Percentiles rank a stretch among this genome's conserved stretches.
These are phyloP conservation scores for Polyporus arcularius DNA, from an alignment of 768 basidiomycete genomes.

Conservation along the genomic window DNA sequence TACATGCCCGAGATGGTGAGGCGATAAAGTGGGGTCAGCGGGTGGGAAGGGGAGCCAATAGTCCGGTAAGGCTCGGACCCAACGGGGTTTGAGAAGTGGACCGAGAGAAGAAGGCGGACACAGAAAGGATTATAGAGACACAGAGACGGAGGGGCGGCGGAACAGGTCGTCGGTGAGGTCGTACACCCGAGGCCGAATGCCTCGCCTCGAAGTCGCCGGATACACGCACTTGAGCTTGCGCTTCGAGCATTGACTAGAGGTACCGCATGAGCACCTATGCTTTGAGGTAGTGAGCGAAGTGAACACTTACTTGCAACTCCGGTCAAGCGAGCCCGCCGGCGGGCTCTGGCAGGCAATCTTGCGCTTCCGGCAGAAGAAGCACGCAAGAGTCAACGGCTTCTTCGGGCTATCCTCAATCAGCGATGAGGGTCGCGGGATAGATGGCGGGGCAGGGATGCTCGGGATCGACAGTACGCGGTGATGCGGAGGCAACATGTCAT, in stretches of 20 bases:
- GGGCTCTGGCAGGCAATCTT: constrained; percentile 42
- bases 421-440: constrained; percentile 19
- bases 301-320: constrained; percentile 37
- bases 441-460: constrained; percentile 13
- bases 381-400: constrained; percentile 41
- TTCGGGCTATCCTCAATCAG: constrained; percentile 33
- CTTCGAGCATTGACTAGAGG: constrained; percentile 67
- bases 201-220: constrained; percentile 68
- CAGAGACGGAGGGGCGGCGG: constrained; percentile 12
- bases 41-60: constrained; percentile 16
- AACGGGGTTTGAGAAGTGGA: constrained; percentile 1
- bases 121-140: constrained; percentile 6
- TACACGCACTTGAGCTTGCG: constrained; percentile 72
- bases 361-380: constrained; percentile 41
- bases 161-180: constrained; percentile 18
- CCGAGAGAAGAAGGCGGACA: background rate
- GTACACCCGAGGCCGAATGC: constrained; percentile 32
- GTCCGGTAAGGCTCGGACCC: constrained; percentile 16
- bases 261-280: constrained; percentile 14
- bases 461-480: constrained; percentile 21
- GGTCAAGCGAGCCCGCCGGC: constrained; percentile 29
- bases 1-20: constrained; percentile 17
- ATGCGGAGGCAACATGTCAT: constrained; percentile 6
- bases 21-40: constrained; percentile 19
- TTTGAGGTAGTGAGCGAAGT: background rate